Conservation (phyloP, 2,329 filamentous ascomycete genomes). For the Apiospora marii region DNA sequence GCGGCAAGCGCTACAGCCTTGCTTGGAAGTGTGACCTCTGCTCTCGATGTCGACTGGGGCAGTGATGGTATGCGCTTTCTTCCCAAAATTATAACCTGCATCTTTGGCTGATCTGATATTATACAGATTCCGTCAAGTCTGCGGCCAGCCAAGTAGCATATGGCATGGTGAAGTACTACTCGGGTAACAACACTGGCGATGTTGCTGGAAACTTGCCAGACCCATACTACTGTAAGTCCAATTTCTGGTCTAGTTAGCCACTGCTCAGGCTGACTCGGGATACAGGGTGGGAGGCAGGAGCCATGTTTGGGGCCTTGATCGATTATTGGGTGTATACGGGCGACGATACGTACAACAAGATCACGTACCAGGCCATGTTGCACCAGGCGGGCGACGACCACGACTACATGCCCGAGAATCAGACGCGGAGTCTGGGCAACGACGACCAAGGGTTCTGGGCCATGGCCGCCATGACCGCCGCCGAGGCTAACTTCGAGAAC, state of each 20-base stretch:
- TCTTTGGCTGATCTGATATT: background rate
- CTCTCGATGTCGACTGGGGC: conserved; percentile 22
- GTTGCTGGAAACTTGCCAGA: conserved; percentile 64
- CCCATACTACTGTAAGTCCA: conserved; percentile 69
- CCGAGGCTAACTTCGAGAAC: conserved; percentile 78
- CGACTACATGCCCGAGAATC: conserved; percentile 74
- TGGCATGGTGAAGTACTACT: conserved; percentile 58
- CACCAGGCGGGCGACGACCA: conserved; percentile 66
- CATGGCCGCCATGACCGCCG: conserved; percentile 80
- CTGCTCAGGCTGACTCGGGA: conserved; percentile 30
- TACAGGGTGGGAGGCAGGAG: conserved; percentile 75
- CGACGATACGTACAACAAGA: conserved; percentile 69
- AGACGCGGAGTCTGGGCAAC: conserved; percentile 69
- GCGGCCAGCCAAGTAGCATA: conserved; percentile 57
- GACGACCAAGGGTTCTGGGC: conserved; percentile 87
- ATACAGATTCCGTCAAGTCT: conserved; percentile 27
- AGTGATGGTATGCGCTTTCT: background rate
- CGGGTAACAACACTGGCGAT: conserved; percentile 63
- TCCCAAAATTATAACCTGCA: background rate
- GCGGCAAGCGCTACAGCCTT: background rate
- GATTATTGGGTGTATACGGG: conserved; percentile 78
- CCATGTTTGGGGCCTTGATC: conserved; percentile 74
- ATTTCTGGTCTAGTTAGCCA: conserved; percentile 29
- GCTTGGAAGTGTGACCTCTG: conserved; percentile 1
- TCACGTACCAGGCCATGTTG: conserved; percentile 64